Evolutionary conservation across 768 basidiomycete genomes (phyloP), one percentile per base, ranked within the genome.

Genomic region (Amanita thiersii): DNA sequence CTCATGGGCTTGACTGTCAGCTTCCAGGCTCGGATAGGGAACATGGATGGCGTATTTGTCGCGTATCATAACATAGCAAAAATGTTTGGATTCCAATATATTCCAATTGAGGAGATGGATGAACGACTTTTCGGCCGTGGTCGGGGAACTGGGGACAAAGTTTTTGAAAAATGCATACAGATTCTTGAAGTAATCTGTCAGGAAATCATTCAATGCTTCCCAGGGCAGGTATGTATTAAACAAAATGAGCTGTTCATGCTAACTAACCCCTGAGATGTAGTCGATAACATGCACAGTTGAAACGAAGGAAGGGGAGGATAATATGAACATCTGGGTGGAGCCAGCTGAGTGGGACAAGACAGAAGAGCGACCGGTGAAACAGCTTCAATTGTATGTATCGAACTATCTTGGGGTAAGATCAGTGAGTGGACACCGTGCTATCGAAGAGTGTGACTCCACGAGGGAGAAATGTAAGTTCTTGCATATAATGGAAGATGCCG

Each of bases 11-110:
- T 28, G 24, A 21, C 24, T 18, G 30, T n/a, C 46, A 91, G 88
- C 49, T 84, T 98, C 65, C 94, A 99, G 70, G 93, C 77, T 2
- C 81, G 94, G 3, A 98, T 99, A 47, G 94, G 94, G 6, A 79
- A 83, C 55, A 98, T 98, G 94, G 92, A 96, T 54, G 94, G 94
- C 11, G 83, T 97, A 5, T 70, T 91, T 45, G 77, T 90, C 28
- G 81, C 88, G 15, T 89, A 86, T 54, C 87, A 90, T 54, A 96
- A 94, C 47, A 93, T 88, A 0, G 75, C 77, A 5, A 72, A 75
- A 12, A 75, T 96, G 37, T 91, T 91, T 52, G 94, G 94, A 1
- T 97, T 97, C 68, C 90, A 97, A 58, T 99, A 98, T 55, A 62
- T 94, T 21, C 74, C 91, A 1, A 62, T 94, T 33, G 68, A 73